Evolutionary conservation across 257 asterid genomes (phyloP).

Genomic region (Fraxinus excelsior): DNA sequence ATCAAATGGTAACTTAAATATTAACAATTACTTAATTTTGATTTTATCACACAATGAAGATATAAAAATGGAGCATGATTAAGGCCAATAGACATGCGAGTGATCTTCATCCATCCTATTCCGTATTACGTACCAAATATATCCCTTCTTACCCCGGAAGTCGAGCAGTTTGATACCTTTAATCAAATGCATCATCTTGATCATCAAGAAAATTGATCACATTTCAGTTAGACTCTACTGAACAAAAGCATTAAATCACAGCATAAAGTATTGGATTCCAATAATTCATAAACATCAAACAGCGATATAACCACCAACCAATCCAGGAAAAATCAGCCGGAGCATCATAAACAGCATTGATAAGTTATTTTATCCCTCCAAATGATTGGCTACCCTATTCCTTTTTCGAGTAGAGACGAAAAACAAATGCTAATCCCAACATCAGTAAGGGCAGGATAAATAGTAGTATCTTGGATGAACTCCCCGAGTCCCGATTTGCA

Average conservation of each 20-base stretch:
- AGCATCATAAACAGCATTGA: background rate
- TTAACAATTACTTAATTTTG: too few relatives aligned
- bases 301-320: background rate
- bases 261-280: background rate
- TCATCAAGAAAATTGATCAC: too few relatives aligned
- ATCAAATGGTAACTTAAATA: too few relatives aligned
- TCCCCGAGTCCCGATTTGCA: constrained; percentile 23
- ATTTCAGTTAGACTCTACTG: too few relatives aligned
- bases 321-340: background rate
- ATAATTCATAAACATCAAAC: background rate
- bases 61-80: too few relatives aligned
- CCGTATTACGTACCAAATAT: too few relatives aligned
- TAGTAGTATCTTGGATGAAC: constrained; percentile 39
- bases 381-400: constrained; percentile 21
- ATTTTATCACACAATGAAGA: too few relatives aligned
- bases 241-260: background rate
- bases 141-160: too few relatives aligned
- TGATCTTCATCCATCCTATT: too few relatives aligned
- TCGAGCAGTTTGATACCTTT: too few relatives aligned
- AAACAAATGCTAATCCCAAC: constrained; percentile 43
- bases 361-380: constrained; percentile 9
- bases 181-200: too few relatives aligned
- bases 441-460: constrained; percentile 49
- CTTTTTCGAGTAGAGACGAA: constrained; percentile 40
- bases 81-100: too few relatives aligned